Conservation (phyloP, 148 eudicot species). For the Drosera capensis region DNA sequence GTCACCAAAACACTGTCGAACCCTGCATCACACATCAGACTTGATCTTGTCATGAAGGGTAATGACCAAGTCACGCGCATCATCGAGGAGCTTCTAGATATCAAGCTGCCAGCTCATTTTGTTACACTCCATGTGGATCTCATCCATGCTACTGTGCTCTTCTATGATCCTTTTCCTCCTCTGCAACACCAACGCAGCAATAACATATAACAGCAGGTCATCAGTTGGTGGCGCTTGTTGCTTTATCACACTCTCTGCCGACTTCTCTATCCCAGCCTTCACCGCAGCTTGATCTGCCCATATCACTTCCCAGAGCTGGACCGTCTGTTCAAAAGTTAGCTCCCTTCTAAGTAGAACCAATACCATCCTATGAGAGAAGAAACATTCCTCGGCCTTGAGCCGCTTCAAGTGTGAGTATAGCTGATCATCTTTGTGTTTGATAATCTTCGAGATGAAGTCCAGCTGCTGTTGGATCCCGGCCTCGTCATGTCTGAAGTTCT, state of each 20-base stretch:
- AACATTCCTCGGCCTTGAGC: constrained; percentile 92
- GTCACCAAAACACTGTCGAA: too few species aligned
- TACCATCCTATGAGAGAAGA: constrained; percentile 95
- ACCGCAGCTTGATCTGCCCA: constrained; percentile 98
- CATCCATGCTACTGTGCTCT: constrained; percentile 90
- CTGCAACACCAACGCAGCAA: constrained; percentile 90
- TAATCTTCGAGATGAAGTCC: constrained; percentile 62
- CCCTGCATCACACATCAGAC: too few species aligned
- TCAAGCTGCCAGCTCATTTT: constrained; percentile 88
- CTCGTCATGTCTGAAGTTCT: constrained; percentile 91
- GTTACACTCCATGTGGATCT: constrained; percentile 83
- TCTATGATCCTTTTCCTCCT: constrained; percentile 84
- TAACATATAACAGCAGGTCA: constrained; percentile 70
- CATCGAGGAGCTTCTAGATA: constrained; percentile 91
- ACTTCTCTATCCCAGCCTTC: constrained; percentile 75
- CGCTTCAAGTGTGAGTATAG: constrained; percentile 78
- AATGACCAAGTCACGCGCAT: constrained; percentile 78
- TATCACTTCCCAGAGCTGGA: constrained; percentile 95
- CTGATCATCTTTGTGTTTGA: constrained; percentile 77
- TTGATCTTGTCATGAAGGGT: constrained; percentile 78
- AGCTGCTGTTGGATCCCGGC: constrained; percentile 83
- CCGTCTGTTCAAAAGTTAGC: constrained; percentile 71
- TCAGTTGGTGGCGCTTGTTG: constrained; percentile 92
- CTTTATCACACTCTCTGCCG: constrained; percentile 84
- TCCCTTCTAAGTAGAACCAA: constrained; percentile 89